Conservation (phyloP, 768 basidiomycete genomes). For the Kwoniella sp. region DNA sequence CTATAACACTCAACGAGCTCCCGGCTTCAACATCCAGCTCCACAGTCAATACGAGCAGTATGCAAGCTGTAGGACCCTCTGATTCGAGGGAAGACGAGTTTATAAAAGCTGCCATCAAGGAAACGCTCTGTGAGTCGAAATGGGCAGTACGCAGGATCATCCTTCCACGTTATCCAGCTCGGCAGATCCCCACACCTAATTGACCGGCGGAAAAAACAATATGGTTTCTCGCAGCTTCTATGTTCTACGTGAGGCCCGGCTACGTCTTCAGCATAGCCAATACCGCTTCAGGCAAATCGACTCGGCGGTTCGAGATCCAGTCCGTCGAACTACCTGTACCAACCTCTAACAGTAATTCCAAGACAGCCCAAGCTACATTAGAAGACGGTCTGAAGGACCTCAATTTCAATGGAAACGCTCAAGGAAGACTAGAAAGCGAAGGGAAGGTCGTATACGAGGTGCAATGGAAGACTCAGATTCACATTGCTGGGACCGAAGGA, state of each 20-base stretch:
- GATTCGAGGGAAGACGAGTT: constrained; percentile 40
- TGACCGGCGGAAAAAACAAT: too few relatives aligned
- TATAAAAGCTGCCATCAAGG: constrained; percentile 42
- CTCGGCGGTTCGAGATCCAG: constrained; percentile 15
- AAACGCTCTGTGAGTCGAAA: constrained; percentile 35
- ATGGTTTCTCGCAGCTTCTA: not conserved
- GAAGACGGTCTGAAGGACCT: constrained; percentile 24
- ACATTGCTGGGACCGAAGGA: constrained; percentile 10
- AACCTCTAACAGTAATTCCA: not conserved
- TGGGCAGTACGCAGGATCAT: too few relatives aligned
- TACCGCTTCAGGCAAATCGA: not conserved
- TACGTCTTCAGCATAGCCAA: not conserved
- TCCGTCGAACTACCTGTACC: constrained; percentile 9
- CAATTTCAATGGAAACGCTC: constrained; percentile 12
- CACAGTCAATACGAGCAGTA: constrained; percentile 1
- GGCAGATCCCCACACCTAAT: too few relatives aligned
- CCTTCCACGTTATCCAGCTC: too few relatives aligned
- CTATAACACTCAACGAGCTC: constrained; percentile 21
- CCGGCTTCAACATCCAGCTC: constrained; percentile 13
- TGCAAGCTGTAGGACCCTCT: not conserved
- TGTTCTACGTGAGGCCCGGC: not conserved
- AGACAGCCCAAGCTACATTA: constrained; percentile 16
- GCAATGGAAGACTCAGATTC: constrained; percentile 40
- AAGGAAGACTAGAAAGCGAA: not conserved
- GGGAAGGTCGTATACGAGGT: constrained; percentile 29